phyloP scores from a whole-genome alignment of 1,284 basidiomycete genomes.

The Cystobasidiaceae sp. region DNA sequence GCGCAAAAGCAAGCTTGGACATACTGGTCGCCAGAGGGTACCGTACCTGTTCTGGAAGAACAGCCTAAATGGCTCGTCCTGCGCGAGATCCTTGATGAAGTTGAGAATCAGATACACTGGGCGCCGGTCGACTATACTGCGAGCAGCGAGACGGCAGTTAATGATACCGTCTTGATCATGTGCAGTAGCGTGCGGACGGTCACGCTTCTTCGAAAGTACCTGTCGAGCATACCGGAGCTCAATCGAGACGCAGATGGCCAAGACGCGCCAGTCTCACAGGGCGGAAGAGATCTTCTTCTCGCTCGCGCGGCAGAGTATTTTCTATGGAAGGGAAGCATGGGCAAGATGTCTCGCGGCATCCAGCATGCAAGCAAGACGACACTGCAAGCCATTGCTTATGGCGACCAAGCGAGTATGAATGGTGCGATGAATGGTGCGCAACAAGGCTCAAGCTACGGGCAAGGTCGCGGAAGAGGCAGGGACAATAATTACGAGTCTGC shows the following conservation, averaged over 20 bases:
- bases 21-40: constrained; percentile 61
- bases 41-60: constrained; percentile 85
- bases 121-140: constrained; percentile 30
- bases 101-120: constrained; percentile 70
- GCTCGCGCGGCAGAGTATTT: constrained; percentile 54
- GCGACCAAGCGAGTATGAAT: too few relatives aligned
- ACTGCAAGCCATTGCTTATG: background rate
- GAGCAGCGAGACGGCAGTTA: constrained; percentile 41
- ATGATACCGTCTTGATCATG: constrained; percentile 80
- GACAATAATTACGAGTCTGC: constrained; percentile 46
- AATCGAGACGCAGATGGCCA: constrained; percentile 51
- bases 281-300: constrained; percentile 16
- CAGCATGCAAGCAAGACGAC: constrained; percentile 26
- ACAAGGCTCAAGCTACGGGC: background rate
- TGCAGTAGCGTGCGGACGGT: constrained; percentile 74
- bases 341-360: constrained; percentile 39
- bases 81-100: constrained; percentile 79
- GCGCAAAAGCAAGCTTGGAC: constrained; percentile 38
- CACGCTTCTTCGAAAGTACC: constrained; percentile 68
- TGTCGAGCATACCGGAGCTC: constrained; percentile 60
- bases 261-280: constrained; percentile 34
- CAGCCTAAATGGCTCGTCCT: constrained; percentile 90
- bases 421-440: background rate
- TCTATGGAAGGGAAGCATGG: constrained; percentile 71
- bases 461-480: background rate